Percentiles rank a stretch among this genome's conserved stretches.
Conservation (phyloP, 2,329 filamentous ascomycete species). For the Myriosclerotinia scirpicola region DNA sequence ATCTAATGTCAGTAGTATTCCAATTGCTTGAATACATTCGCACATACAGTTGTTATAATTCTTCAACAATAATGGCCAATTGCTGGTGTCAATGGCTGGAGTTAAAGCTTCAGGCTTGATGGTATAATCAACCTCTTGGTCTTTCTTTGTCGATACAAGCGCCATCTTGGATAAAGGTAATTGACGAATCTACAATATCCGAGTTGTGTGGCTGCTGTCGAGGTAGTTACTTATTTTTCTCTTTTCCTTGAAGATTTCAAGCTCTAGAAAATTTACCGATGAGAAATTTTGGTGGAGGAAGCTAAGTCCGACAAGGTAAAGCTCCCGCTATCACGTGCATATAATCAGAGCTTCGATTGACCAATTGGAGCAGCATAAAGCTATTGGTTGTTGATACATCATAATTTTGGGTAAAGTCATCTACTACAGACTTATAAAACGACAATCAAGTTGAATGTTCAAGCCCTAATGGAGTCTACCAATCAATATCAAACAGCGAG, state of each 20-base stretch:
- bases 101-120: conserved; percentile 90
- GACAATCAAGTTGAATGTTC: no score
- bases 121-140: conserved; percentile 66
- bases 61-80: conserved; percentile 91
- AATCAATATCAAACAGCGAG: no score
- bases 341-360: not conserved
- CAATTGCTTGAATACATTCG: conserved; percentile 25
- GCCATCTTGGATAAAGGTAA: conserved; percentile 40
- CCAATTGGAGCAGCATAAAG: not conserved
- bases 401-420: no score
- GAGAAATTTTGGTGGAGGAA: conserved; percentile 25
- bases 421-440: no score
- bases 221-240: conserved; percentile 17
- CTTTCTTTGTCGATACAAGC: conserved; percentile 50
- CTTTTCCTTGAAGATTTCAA: conserved; percentile 24
- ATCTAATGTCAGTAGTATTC: conserved; percentile 34
- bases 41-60: conserved; percentile 88
- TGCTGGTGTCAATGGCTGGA: conserved; percentile 78
- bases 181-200: conserved; percentile 22
- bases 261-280: conserved; percentile 26
- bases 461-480: no score
- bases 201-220: conserved; percentile 17
- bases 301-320: conserved; percentile 16
- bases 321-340: not conserved
- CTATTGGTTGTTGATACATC: no score